A percentile compares a stretch with the other conserved stretches of the same genome.
These are phyloP conservation scores for Aspergillus thermomutatus DNA, from an alignment of 2,329 filamentous ascomycete genomes.

Conservation along the genomic window DNA sequence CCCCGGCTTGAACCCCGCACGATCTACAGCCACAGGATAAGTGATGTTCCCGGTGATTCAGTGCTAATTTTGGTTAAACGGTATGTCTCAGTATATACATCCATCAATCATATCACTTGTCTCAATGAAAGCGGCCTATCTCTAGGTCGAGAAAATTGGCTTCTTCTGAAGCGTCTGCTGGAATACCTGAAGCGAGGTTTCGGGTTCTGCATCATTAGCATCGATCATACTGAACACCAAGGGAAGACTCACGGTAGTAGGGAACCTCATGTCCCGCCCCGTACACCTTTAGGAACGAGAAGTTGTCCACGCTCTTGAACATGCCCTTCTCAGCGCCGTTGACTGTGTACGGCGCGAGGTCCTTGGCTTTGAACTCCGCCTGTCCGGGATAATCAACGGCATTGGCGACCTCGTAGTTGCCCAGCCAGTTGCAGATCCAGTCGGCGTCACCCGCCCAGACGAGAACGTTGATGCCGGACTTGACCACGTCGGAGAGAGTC, in stretches of 20 bases:
- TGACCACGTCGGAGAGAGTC: constrained; percentile 45
- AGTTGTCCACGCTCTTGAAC: constrained; percentile 51
- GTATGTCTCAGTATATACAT: neutral
- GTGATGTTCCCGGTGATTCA: neutral
- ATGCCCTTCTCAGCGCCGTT: constrained; percentile 46
- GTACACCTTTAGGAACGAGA: constrained; percentile 50
- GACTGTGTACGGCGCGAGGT: constrained; percentile 46
- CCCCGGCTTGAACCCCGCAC: neutral
- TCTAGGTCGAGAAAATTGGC: constrained; percentile 20
- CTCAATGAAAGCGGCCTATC: neutral
- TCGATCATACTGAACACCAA: constrained; percentile 10
- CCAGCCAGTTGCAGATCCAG: constrained; percentile 58
- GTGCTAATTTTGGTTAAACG: neutral
- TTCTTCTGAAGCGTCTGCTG: constrained; percentile 41
- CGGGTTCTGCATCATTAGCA: constrained; percentile 35
- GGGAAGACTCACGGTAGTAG: constrained; percentile 43
- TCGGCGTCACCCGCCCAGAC: constrained; percentile 59
- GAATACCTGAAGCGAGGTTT: constrained; percentile 46
- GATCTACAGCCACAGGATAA: neutral
- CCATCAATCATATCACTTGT: neutral
- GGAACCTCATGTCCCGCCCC: constrained; percentile 51
- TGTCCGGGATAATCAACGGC: constrained; percentile 43
- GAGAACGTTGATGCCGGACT: constrained; percentile 48
- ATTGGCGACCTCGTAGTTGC: constrained; percentile 48
- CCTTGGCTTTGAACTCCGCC: constrained; percentile 38